Conservation (phyloP, 352 stramenopile genomes). For the Plasmopara muralis region DNA sequence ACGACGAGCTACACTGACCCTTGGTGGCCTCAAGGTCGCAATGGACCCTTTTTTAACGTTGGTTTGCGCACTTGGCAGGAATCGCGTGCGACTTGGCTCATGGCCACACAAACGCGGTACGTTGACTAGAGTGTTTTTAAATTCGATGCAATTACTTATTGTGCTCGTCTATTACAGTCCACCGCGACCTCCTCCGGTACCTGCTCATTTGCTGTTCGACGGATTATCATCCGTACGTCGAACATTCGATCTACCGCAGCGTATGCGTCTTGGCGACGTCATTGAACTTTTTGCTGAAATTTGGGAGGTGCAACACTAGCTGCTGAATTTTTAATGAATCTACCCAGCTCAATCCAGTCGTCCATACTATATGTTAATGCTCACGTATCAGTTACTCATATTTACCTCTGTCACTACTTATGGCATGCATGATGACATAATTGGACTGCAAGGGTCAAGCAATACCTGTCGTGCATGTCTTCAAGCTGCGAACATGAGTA, state of each 20-base stretch:
- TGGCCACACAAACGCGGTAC: slow-evolving; percentile 59
- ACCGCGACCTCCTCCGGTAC: slow-evolving; percentile 52
- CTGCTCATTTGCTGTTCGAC: slow-evolving; percentile 74
- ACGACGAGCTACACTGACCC: slow-evolving; percentile 74
- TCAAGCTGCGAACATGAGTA: too few relatives aligned
- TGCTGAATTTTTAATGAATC: slow-evolving; percentile 14
- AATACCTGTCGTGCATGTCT: too few relatives aligned
- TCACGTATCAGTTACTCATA: slow-evolving; percentile 20
- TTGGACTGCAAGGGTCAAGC: too few relatives aligned
- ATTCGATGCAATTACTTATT: slow-evolving; percentile 5
- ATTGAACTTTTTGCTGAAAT: slow-evolving; percentile 86
- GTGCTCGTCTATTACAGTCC: slow-evolving; percentile 36
- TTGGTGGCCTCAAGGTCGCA: slow-evolving; percentile 84
- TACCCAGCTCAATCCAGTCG: slow-evolving; percentile 10
- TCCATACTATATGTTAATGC: slow-evolving; percentile 16
- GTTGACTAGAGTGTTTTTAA: slow-evolving; percentile 8
- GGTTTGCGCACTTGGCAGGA: slow-evolving; percentile 74
- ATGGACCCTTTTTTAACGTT: slow-evolving; percentile 82
- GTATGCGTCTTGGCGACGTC: slow-evolving; percentile 77
- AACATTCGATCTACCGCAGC: slow-evolving; percentile 82
- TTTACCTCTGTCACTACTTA: background rate
- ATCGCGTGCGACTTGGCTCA: slow-evolving; percentile 59
- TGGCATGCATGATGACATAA: background rate
- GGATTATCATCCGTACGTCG: slow-evolving; percentile 78
- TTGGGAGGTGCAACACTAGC: slow-evolving; percentile 82